A percentile compares a stretch with the other conserved stretches of the same genome.
Conservation (phyloP, 164 flowering plant species). For the Warburgia ugandensis region DNA sequence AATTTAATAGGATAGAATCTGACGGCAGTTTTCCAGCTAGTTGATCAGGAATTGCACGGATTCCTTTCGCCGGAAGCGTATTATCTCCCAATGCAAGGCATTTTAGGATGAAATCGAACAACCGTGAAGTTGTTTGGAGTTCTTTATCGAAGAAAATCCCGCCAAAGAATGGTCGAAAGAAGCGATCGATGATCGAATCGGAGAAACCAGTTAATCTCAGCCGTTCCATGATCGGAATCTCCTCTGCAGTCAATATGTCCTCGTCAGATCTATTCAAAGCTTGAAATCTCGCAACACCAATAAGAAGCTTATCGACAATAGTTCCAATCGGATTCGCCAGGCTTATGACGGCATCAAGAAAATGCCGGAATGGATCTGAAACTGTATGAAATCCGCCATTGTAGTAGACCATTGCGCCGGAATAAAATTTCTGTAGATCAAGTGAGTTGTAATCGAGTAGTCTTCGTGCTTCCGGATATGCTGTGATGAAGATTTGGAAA, state of each 20-base stretch:
- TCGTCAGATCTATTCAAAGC: constrained; percentile 47
- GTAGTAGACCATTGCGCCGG: constrained; percentile 70
- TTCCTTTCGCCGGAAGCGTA: constrained; percentile 75
- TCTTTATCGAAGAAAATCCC: constrained; percentile 81
- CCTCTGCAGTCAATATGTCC: constrained; percentile 44
- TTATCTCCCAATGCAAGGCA: constrained; percentile 88
- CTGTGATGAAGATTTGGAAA: constrained; percentile 94
- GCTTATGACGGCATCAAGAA: constrained; percentile 46
- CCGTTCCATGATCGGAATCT: constrained; percentile 39
- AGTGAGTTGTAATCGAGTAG: constrained; percentile 43
- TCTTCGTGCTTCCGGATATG: constrained; percentile 71
- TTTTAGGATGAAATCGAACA: constrained; percentile 82
- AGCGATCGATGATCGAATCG: constrained; percentile 50
- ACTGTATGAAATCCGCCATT: constrained; percentile 67
- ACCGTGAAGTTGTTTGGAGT: constrained; percentile 68
- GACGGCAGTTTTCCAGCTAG: constrained; percentile 53
- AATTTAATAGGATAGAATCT: constrained; percentile 43
- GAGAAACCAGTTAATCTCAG: constrained; percentile 62
- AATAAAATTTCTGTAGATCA: constrained; percentile 64
- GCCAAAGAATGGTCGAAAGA: constrained; percentile 87
- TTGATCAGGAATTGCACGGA: constrained; percentile 70
- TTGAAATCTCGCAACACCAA: constrained; percentile 42
- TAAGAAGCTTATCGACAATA: constrained; percentile 53
- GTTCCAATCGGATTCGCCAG: constrained; percentile 76
- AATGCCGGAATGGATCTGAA: constrained; percentile 76